Evolutionary conservation across 495 filamentous ascomycete genomes (phyloP).

Genomic region (Coniosporium apollinis): DNA sequence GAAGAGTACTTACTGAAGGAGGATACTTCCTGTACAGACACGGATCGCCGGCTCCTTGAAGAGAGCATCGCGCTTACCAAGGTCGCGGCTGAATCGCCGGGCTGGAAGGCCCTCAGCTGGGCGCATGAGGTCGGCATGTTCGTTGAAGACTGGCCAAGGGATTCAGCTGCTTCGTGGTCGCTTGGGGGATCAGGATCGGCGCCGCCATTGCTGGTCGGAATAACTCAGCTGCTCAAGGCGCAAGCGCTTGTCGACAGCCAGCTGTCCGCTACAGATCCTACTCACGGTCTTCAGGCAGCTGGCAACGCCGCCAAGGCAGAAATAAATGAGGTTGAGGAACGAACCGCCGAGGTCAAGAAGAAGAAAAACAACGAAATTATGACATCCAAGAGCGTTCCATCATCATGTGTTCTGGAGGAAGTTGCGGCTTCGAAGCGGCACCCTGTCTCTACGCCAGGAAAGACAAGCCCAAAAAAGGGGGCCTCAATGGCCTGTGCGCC

Average conservation of each 20-base stretch:
- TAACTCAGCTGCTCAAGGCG: conserved; percentile 38
- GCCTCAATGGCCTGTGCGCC: no score
- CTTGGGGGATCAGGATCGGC: conserved; percentile 29
- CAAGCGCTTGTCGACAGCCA: conserved; percentile 43
- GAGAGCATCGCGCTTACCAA: conserved; percentile 46
- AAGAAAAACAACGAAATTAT: no score
- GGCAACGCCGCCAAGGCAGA: no score
- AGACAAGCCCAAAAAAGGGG: no score
- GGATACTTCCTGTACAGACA: conserved; percentile 30
- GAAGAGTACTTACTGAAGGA: conserved; percentile 44
- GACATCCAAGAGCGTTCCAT: no score
- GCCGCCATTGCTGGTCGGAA: conserved; percentile 27
- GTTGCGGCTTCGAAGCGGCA: no score
- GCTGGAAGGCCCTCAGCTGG: conserved; percentile 47
- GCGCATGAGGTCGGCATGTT: conserved; percentile 68
- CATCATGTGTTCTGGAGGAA: no score
- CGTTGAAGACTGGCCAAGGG: conserved; percentile 38
- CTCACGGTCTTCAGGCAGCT: conserved; percentile 32
- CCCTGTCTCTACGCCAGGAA: no score
- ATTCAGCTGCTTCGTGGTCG: conserved; percentile 42
- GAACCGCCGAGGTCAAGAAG: no score
- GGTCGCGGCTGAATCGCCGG: conserved; percentile 36
- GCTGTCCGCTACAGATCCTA: conserved; percentile 29
- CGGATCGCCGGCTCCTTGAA: conserved; percentile 43
- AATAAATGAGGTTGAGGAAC: no score